Conservation (phyloP, 371 early-diverging fungal genomes). For the Syncephalastrum racemosum region DNA sequence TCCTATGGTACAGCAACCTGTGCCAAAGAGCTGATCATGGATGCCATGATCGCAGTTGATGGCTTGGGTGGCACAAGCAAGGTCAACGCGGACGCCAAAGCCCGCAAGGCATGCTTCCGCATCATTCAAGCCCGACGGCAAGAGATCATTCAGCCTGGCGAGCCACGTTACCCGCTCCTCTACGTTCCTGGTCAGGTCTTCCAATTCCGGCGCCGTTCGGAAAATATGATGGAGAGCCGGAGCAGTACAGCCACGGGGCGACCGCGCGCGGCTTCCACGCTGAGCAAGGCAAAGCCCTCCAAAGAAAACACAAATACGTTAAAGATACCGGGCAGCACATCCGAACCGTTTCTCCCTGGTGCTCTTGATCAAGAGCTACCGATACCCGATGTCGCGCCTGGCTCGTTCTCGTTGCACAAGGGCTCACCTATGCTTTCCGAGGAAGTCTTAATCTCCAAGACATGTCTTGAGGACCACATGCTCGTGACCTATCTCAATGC, state of each 20-base stretch:
- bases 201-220: constrained; percentile 34
- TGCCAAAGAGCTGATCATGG: constrained; percentile 50
- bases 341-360: constrained; percentile 20
- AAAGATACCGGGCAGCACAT: constrained; percentile 13
- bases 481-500: constrained; percentile 49
- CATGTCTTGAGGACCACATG: constrained; percentile 52
- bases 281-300: background rate
- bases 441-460: constrained; percentile 43
- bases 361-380: no score
- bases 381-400: constrained; percentile 1
- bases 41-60: constrained; percentile 43
- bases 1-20: constrained; percentile 72
- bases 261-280: constrained; percentile 3
- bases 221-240: background rate
- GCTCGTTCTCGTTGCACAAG: constrained; percentile 38
- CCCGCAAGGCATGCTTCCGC: constrained; percentile 41
- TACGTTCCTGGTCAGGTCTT: constrained; percentile 48
- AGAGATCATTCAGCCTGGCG: constrained; percentile 40
- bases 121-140: constrained; percentile 42
- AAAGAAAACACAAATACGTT: background rate
- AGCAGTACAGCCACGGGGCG: background rate
- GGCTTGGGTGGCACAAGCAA: constrained; percentile 45
- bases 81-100: constrained; percentile 28
- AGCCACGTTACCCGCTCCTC: constrained; percentile 45
- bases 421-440: constrained; percentile 37